Evolutionary conservation across 495 filamentous ascomycete genomes (phyloP), one percentile per base, ranked within the genome.

Genomic region (Neurospora cerealis): DNA sequence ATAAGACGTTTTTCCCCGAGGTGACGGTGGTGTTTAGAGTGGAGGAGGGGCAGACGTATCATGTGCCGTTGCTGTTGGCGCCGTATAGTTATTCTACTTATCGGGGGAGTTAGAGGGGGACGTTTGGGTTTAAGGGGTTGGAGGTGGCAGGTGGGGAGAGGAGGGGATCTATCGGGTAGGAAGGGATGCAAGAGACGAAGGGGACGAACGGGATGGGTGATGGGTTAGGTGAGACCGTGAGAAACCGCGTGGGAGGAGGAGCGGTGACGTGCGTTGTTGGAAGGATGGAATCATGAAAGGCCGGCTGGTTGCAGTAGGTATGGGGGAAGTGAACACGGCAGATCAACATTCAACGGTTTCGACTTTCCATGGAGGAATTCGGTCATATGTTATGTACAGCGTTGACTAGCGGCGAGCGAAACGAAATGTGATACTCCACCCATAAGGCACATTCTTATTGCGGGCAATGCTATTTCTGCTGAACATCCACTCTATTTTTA

Each of bases 71-170:
- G 80, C 77, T 99, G 80, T 80, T 99, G 83, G 89, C 93, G 72
- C 95, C 95, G 60, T 98, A 91, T 85, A 93, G 91, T 78, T 99
- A 97, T 84, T 93, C 93, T 70, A 98, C 96, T 7, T 99, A 99
- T 82, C 85, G 96, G 77, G 96, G 96, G 40, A 89, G 87, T 73
- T 91, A 76, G 78, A 54, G 19, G 46, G 41, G n/a, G n/a, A 24
- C n/a, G 17, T 5, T 19, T 42, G 8, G 10, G 24, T 11, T 13
- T 13, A 28, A 28, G 0, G 24, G 36, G 19, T 32, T 17, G n/a
- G n/a, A n/a, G n/a, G n/a, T n/a, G n/a, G n/a, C n/a, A n/a, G n/a
- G n/a, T n/a, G n/a, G n/a, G n/a, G n/a, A n/a, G n/a, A n/a, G n/a
- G n/a, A n/a, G n/a, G n/a, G n/a, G n/a, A n/a, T n/a, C n/a, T n/a